Conservation (phyloP, 148 eudicot genomes). For the Spergularia bocconei region DNA sequence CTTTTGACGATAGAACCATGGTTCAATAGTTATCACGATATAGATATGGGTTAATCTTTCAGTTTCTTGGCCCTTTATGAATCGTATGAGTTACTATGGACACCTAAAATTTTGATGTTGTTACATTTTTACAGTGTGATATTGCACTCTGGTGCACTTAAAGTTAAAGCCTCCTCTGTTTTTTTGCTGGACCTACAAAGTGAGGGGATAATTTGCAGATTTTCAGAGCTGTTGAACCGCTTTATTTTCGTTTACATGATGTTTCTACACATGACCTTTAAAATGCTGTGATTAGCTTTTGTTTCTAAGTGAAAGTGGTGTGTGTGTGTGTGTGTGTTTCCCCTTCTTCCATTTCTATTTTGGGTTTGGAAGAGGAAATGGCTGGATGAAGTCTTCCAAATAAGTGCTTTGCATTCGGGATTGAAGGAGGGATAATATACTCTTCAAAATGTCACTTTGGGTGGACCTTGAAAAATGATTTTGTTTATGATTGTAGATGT, state of each 20-base stretch:
- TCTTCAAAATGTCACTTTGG: background rate
- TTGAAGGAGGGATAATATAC: background rate
- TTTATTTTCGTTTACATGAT: no score
- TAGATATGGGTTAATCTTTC: background rate
- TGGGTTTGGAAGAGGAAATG: background rate
- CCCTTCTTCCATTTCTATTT: background rate
- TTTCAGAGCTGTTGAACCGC: no score
- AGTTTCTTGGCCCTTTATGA: background rate
- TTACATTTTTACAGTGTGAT: no score
- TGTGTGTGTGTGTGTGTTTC: background rate
- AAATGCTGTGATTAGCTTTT: no score
- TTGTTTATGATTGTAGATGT: background rate
- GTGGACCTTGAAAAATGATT: background rate
- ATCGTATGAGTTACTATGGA: no score
- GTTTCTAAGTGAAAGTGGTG: no score
- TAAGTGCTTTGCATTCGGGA: background rate
- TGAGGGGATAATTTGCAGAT: no score
- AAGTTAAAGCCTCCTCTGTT: no score
- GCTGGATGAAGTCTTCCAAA: background rate
- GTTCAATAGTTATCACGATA: background rate
- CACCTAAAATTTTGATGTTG: no score
- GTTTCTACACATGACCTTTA: no score
- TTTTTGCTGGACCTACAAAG: no score
- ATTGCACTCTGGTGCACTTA: no score
- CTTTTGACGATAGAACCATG: background rate